Evolutionary conservation across 2,329 filamentous ascomycete genomes (phyloP).

Genomic region (Colletotrichum sp.): DNA sequence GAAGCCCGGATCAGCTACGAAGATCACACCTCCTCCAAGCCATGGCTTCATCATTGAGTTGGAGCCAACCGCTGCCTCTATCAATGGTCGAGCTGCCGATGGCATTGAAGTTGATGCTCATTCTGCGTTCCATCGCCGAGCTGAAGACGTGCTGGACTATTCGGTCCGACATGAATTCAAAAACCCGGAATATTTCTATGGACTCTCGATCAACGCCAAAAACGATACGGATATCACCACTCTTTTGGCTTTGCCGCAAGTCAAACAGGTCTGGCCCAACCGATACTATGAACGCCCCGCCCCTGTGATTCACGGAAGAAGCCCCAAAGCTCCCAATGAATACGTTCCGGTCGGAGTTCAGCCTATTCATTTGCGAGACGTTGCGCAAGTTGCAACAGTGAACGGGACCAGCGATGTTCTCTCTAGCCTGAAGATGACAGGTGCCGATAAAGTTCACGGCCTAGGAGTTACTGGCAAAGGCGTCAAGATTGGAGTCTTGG

Average conservation of each 20-base stretch:
- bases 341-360: neutral
- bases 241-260: conserved; percentile 13
- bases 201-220: conserved; percentile 20
- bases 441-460: conserved; percentile 41
- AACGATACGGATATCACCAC: neutral
- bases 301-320: neutral
- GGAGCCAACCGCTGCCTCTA: neutral
- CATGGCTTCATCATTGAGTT: conserved; percentile 13
- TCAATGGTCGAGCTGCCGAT: neutral
- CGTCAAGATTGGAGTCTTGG: conserved; percentile 42
- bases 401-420: conserved; percentile 9
- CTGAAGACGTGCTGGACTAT: conserved; percentile 7
- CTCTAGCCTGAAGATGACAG: conserved; percentile 29
- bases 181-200: conserved; percentile 21
- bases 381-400: neutral
- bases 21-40: neutral
- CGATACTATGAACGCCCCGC: conserved; percentile 11
- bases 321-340: neutral
- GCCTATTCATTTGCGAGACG: neutral
- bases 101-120: neutral
- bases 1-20: neutral
- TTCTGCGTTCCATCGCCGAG: conserved; percentile 9
- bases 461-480: conserved; percentile 41
- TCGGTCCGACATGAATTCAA: conserved; percentile 20
- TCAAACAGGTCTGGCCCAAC: conserved; percentile 23